A percentile compares a stretch with the other conserved stretches of the same genome.
These are phyloP conservation scores for Russula olivacea DNA, from an alignment of 768 basidiomycete species.

Conservation along the genomic window DNA sequence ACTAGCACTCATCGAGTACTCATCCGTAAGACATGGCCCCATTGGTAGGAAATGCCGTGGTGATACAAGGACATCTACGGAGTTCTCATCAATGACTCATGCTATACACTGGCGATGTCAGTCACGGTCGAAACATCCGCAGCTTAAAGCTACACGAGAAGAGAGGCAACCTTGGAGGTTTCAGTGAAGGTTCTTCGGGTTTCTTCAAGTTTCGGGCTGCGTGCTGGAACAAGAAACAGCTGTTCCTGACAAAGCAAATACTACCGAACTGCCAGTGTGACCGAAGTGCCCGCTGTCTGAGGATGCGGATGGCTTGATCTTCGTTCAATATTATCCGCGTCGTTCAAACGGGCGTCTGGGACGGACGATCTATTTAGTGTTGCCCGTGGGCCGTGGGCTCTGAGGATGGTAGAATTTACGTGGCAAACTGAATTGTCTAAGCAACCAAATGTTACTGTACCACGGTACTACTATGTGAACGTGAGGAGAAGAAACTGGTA, in stretches of 20 bases:
- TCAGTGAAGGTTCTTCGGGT: neutral
- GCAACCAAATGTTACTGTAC: neutral
- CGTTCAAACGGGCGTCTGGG: neutral
- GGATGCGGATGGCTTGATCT: neutral
- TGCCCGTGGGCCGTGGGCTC: neutral
- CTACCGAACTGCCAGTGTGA: neutral
- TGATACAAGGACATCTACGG: neutral
- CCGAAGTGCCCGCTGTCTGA: neutral
- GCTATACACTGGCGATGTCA: neutral
- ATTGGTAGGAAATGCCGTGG: neutral
- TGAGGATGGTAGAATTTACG: neutral
- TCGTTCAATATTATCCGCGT: neutral
- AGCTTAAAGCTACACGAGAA: neutral
- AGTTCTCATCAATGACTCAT: conserved; percentile 8
- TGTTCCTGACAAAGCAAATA: neutral
- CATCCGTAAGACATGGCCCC: neutral
- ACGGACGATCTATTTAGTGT: neutral
- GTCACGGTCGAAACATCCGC: neutral
- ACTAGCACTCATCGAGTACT: no score
- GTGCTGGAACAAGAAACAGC: no score
- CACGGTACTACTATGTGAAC: neutral
- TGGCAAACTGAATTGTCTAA: neutral
- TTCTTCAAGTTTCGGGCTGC: neutral
- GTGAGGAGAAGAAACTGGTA: no score
- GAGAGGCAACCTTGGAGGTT: neutral